Conservation (phyloP, 1,284 basidiomycete genomes). For the Microbotryum scabiosae region DNA sequence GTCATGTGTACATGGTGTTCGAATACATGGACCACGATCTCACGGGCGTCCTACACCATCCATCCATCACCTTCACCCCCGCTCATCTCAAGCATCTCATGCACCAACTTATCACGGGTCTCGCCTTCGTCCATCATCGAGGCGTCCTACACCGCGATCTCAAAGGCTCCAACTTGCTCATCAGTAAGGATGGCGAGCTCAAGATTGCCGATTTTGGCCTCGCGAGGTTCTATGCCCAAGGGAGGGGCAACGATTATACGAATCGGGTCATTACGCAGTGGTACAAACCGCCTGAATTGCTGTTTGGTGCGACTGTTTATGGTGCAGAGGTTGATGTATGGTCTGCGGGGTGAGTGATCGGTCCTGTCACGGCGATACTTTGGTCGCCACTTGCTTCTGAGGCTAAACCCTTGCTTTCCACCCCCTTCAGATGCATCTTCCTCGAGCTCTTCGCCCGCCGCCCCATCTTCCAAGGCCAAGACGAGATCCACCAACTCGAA, state of each 20-base stretch:
- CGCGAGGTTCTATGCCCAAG: slow-evolving; percentile 92
- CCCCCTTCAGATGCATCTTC: slow-evolving; percentile 78
- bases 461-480: slow-evolving; percentile 89
- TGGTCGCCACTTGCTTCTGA: not conserved
- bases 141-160: slow-evolving; percentile 96
- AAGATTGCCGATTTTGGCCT: slow-evolving; percentile 97
- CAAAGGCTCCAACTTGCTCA: slow-evolving; percentile 96
- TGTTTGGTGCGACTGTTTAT: slow-evolving; percentile 93
- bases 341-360: slow-evolving; percentile 77
- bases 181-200: slow-evolving; percentile 83
- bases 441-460: slow-evolving; percentile 91
- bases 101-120: slow-evolving; percentile 83
- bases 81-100: slow-evolving; percentile 93
- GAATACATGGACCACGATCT: slow-evolving; percentile 99
- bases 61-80: slow-evolving; percentile 66
- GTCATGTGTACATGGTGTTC: slow-evolving; percentile 97
- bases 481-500: slow-evolving; percentile 94
- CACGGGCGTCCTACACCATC: slow-evolving; percentile 88
- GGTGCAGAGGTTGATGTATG: slow-evolving; percentile 99
- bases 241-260: slow-evolving; percentile 83
- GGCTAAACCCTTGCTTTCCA: not conserved
- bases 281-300: slow-evolving; percentile 93
- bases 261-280: slow-evolving; percentile 98
- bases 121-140: slow-evolving; percentile 89
- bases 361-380: not conserved